Base-by-base conservation (phyloP, 1,284 basidiomycete species). In the Coriolopsis trogii region DNA sequence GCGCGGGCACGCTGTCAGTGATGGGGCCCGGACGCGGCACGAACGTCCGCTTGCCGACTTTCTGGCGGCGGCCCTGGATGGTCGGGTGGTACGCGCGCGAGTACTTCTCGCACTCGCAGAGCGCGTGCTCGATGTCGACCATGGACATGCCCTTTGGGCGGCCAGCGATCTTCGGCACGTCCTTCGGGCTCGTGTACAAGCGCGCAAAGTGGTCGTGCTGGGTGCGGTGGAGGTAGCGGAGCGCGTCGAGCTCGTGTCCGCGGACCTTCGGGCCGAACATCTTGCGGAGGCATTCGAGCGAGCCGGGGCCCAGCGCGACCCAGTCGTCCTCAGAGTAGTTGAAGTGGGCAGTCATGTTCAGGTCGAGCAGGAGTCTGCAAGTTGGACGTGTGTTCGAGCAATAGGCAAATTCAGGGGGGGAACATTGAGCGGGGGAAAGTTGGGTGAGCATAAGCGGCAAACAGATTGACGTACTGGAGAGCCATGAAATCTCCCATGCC, bases 81-180 rank as follows among this genome's bases (percentile, higher is more conserved):
- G 64, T 53, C 13, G 66, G 70, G 52, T 65, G 65, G 34, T 46
- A 43, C 33, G 54, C 67, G 44, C 74, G 69, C 31, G 69, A 68
- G 62, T 77, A 77, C 61, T 76, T 73, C 56, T 72, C 70, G 59
- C 67, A 71, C 56, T 78, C 76, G 63, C 76, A 78, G 4, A 78
- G 66, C 16, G 73, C 63, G 62, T 78, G 76, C 63, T 78, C 75
- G 58, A 77, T 68, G 59, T 77, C 75, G 51, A 76, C 72, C 53
- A 73, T 64, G 25, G 65, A 66, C 26, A 74, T 57, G 13, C 63
- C 63, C 3, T 49, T 55, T 4, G 55, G 53, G 13, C 55, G 59
- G 28, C 44, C 50, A 16, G 53, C 40, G 18, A 74, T 58, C 39
- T 63, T 53, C 20, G 72, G 72, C 33, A 68, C 56, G 44, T 63